These are phyloP conservation scores for Moesziomyces antarcticus DNA, from an alignment of 1,284 basidiomycete species.

Conservation along the genomic window DNA sequence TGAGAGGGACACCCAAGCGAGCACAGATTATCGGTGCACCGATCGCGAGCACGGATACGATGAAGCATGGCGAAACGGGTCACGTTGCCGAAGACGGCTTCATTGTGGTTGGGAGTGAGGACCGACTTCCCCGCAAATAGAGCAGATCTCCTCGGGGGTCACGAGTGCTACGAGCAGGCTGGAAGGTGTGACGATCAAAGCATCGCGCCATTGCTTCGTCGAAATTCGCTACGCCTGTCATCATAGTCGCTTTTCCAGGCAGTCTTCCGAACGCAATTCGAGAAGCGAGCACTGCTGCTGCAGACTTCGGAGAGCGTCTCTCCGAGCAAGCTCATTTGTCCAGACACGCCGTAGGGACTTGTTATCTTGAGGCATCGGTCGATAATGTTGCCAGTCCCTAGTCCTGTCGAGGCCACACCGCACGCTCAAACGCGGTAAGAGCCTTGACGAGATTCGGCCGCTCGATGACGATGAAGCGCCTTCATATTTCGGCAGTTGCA, in stretches of 20 bases:
- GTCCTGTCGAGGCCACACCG: background rate
- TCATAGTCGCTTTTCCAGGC: background rate
- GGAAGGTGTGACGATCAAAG: background rate
- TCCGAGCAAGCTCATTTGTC: background rate
- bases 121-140: background rate
- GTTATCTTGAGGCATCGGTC: background rate
- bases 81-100: background rate
- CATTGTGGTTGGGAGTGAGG: background rate
- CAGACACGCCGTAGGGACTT: background rate
- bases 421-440: background rate
- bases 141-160: background rate
- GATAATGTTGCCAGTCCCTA: background rate
- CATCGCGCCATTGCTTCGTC: background rate
- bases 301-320: background rate
- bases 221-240: background rate
- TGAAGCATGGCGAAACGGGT: background rate
- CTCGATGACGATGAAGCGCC: background rate
- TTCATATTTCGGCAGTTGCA: slow-evolving; percentile 2
- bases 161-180: background rate
- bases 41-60: background rate
- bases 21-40: background rate
- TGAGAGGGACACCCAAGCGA: background rate
- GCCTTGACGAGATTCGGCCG: background rate
- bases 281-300: background rate
- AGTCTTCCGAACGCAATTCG: background rate